Base-by-base conservation (phyloP, 257 asterid species). In the Euphrasia confusa region DNA sequence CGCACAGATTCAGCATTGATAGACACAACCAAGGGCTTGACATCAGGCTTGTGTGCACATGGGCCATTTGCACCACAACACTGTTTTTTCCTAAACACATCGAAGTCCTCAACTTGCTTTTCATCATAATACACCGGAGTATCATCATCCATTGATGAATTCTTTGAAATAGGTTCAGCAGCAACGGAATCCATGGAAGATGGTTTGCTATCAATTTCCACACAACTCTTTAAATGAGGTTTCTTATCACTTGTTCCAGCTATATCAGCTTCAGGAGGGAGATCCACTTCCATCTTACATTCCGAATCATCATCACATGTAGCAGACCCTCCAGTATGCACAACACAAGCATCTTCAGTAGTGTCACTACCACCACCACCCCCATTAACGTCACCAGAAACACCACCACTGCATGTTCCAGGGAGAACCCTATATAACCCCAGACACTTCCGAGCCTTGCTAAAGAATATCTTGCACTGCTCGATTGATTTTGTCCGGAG, bases 391-490 rank as follows among this genome's bases (percentile, higher is more conserved):
- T 77, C 80, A 77, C 58, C 84, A 32, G 75, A 70, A 61, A 45
- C 75, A 45, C 35, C 74, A 44, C 66, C 60, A 70, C 70, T 73
- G 33, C 75, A 70, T 59, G 79, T 71, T 64, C 68, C 78, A 17
- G 80, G 84, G 53, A 58, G 74, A 58, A 81, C 65, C 67, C 56
- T 59, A 60, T 87, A 95, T 73, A 89, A 73, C 48, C 90, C 93
- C 44, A 94, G 95, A 75, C 95, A 79, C 71, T 87, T 94, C 45
- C 85, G 73, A 39, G 86, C 87, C 81, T 94, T 94, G 86, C 95
- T 84, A 76, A 85, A 94, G 83, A 85, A 94, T 35, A 77, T 60
- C 78, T 76, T 87, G 86, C 99, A 94, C 76, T 94, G 92, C 57
- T 94, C 96, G 68, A 74, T 72, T 9, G 92, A 79, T 67, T 81